Evolutionary conservation across 352 stramenopile genomes (phyloP).

Genomic region (Phytopythium vexans): DNA sequence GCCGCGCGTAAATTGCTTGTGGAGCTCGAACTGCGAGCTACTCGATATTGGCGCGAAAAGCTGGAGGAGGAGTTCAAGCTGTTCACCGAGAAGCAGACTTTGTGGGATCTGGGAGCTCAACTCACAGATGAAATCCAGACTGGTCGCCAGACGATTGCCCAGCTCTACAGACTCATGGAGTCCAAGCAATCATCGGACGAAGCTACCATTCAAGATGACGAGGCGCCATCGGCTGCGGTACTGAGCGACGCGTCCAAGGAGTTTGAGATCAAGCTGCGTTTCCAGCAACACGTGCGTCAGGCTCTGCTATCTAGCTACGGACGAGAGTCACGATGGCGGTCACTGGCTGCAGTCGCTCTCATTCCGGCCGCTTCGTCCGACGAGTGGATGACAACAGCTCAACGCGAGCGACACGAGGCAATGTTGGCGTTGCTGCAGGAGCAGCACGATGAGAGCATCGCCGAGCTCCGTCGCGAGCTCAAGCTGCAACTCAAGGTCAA

Average conservation of each 20-base stretch:
- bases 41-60: slow-evolving; percentile 36
- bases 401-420: slow-evolving; percentile 51
- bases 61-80: slow-evolving; percentile 55
- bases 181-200: background rate
- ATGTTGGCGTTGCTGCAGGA: slow-evolving; percentile 38
- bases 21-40: slow-evolving; percentile 41
- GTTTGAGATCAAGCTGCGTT: slow-evolving; percentile 51
- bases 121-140: slow-evolving; percentile 40
- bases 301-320: slow-evolving; percentile 68
- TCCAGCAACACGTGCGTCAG: slow-evolving; percentile 40
- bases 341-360: slow-evolving; percentile 35
- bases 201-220: background rate
- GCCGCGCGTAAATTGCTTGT: slow-evolving; percentile 38
- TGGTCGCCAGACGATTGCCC: slow-evolving; percentile 37
- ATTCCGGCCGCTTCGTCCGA: slow-evolving; percentile 60
- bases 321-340: slow-evolving; percentile 58
- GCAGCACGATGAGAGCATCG: slow-evolving; percentile 42
- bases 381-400: slow-evolving; percentile 66
- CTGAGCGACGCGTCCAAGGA: slow-evolving; percentile 9
- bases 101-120: slow-evolving; percentile 52
- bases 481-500: slow-evolving; percentile 41
- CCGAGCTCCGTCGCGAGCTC: slow-evolving; percentile 39
- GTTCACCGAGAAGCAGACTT: slow-evolving; percentile 54
- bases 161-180: slow-evolving; percentile 34
- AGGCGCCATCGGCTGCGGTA: background rate